Base-by-base conservation (phyloP, 208 protist species). In the Acanthamoeba lugdunensis region DNA sequence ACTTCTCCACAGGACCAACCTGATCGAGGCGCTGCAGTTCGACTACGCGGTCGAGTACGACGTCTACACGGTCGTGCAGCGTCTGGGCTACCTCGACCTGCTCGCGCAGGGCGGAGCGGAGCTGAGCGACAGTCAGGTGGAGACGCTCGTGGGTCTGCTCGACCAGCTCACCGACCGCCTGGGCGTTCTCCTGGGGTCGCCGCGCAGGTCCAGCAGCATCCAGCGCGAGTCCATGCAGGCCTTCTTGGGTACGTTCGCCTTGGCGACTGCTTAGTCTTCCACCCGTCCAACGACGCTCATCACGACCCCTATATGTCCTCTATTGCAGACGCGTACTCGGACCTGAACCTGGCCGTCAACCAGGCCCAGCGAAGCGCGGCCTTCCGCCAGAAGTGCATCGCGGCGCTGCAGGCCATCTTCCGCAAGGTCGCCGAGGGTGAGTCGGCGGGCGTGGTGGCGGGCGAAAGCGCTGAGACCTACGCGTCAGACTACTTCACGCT, bases 21-120 rank as follows among this genome's bases (percentile, higher is more conserved):
- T 81, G 37, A 50, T 81, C 33, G 30, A 41, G 11, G n/a, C 71
- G 13, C 71, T 81, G 8, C 71, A 52, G 9, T 81, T 54, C 14
- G 71, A 81, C 45, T 81, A 81, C 71, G 71, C 71, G 2, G 71
- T 81, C 21, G 71, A 81, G 37, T 81, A 25, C 37, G 71, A 81
- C 45, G 71, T 52, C 16, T 81, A 81, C 45, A n/a, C 37, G 37
- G 45, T 81, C 21, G 30, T 81, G 5, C 71, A 81, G 45, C 71
- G 71, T 23, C 30, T 81, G 9, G 71, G 45, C 30, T 81, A 81
- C 45, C 33, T 81, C 33, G 13, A 7, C 7, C 14, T 81, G n/a
- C 4, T 81, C 23, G 71, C 71, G 63, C 45, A 50, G 33, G 71
- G 71, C 25, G 71, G 71, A 9, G 37, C 30, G 2, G 71, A 81